Conservation (phyloP, 371 early-diverging fungal species). For the Neoconidiobolus thromboides region DNA sequence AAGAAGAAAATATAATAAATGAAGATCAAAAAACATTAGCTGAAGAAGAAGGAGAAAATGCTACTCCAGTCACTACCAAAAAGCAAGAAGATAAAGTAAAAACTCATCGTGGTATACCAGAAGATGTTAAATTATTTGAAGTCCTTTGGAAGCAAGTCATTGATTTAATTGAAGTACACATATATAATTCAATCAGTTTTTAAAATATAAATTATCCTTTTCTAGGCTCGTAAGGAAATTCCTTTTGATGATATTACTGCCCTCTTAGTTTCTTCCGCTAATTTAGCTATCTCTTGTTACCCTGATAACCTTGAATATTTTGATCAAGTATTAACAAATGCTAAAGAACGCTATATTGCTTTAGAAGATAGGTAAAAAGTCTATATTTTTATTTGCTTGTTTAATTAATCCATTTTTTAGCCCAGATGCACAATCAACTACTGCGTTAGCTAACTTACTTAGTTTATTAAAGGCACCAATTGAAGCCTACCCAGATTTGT, state of each 20-base stretch:
- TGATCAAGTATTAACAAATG: conserved; percentile 71
- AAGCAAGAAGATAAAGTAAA: conserved; percentile 6
- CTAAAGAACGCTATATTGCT: conserved; percentile 38
- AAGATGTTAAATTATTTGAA: conserved; percentile 71
- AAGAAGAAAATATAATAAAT: conserved; percentile 8
- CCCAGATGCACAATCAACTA: conserved; percentile 32
- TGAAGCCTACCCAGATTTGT: conserved; percentile 39
- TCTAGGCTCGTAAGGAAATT: conserved; percentile 70
- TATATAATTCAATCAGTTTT: background rate
- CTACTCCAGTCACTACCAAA: conserved; percentile 12
- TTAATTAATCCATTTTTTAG: background rate
- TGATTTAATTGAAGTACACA: conserved; percentile 56
- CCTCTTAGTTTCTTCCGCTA: conserved; percentile 61
- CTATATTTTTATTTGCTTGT: background rate
- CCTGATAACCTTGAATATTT: conserved; percentile 70
- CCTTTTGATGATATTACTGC: conserved; percentile 75
- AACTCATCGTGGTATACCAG: conserved; percentile 46
- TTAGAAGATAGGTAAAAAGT: conserved; percentile 15
- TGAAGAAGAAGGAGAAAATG: conserved; percentile 13
- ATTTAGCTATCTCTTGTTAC: conserved; percentile 81
- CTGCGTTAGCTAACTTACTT: conserved; percentile 27
- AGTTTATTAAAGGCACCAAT: conserved; percentile 51
- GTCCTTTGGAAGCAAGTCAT: conserved; percentile 89
- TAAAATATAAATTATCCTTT: background rate
- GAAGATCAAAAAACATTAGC: conserved; percentile 1